These are phyloP conservation scores for Scedosporium boydii DNA, from an alignment of 2,329 filamentous ascomycete genomes.

Conservation along the genomic window DNA sequence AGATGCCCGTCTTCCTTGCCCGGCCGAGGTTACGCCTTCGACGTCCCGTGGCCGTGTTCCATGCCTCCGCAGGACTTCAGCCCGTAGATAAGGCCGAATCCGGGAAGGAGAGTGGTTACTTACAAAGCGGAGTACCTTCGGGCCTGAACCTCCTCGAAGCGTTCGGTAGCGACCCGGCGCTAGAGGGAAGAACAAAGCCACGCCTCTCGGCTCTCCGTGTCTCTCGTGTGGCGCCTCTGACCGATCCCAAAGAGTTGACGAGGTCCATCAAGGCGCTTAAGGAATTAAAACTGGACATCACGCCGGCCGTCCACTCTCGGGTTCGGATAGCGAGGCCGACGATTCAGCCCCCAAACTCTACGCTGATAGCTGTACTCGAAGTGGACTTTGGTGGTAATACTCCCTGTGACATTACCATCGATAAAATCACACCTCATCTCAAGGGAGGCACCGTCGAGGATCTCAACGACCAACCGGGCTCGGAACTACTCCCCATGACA, in stretches of 20 bases:
- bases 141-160: slow-evolving; percentile 71
- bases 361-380: slow-evolving; percentile 62
- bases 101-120: slow-evolving; percentile 44
- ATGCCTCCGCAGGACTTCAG: slow-evolving; percentile 50
- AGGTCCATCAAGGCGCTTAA: slow-evolving; percentile 57
- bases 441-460: slow-evolving; percentile 49
- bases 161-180: slow-evolving; percentile 55
- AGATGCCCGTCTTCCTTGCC: slow-evolving; percentile 45
- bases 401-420: slow-evolving; percentile 54
- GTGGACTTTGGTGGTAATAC: slow-evolving; percentile 64
- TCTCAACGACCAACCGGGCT: slow-evolving; percentile 40
- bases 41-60: slow-evolving; percentile 56
- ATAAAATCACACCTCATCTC: slow-evolving; percentile 48
- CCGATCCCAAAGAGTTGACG: slow-evolving; percentile 49
- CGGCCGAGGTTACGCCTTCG: slow-evolving; percentile 57
- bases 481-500: slow-evolving; percentile 42
- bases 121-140: slow-evolving; percentile 58
- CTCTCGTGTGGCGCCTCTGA: slow-evolving; percentile 61
- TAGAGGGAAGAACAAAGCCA: slow-evolving; percentile 52
- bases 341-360: slow-evolving; percentile 45
- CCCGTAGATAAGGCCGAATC: slow-evolving; percentile 23
- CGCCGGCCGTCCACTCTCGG: slow-evolving; percentile 62
- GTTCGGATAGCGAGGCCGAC: slow-evolving; percentile 61
- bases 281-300: slow-evolving; percentile 52
- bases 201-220: slow-evolving; percentile 65